Percentiles rank a stretch among this genome's conserved stretches.
Conservation (phyloP, 192 early-diverging fungal genomes). For the Chytriomyces sp. region DNA sequence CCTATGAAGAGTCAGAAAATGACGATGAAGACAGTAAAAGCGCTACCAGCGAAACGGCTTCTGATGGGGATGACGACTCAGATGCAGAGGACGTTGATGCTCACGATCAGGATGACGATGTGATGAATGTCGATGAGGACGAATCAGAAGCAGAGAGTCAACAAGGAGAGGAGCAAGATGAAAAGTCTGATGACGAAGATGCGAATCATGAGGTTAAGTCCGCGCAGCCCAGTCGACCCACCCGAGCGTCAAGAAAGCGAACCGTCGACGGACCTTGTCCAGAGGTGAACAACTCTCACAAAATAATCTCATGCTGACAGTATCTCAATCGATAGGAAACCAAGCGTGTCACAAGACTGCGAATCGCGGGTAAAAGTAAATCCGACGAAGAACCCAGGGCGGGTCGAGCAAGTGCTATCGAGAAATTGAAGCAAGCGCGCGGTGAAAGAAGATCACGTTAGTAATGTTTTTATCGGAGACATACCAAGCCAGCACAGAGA, state of each 20-base stretch:
- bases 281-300: not conserved
- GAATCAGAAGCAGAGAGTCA: not conserved
- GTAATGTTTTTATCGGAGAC: no score
- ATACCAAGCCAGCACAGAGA: no score
- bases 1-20: not conserved
- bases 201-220: not conserved
- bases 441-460: not conserved
- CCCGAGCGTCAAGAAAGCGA: not conserved
- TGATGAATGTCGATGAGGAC: not conserved
- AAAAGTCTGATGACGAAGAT: not conserved
- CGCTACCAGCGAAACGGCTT: not conserved
- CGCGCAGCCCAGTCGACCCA: not conserved
- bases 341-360: not conserved
- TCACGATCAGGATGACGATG: not conserved
- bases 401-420: not conserved
- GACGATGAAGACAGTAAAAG: slow-evolving; percentile 8
- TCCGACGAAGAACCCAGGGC: not conserved
- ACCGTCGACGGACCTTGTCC: not conserved
- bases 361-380: not conserved
- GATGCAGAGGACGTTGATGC: slow-evolving; percentile 4
- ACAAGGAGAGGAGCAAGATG: not conserved
- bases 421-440: not conserved
- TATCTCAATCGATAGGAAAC: not conserved
- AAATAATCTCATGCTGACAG: not conserved
- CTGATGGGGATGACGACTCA: not conserved